Evolutionary conservation across 208 protist species (phyloP), one percentile per base, ranked within the genome.

Genomic region (Vickermania spadyakhi): DNA sequence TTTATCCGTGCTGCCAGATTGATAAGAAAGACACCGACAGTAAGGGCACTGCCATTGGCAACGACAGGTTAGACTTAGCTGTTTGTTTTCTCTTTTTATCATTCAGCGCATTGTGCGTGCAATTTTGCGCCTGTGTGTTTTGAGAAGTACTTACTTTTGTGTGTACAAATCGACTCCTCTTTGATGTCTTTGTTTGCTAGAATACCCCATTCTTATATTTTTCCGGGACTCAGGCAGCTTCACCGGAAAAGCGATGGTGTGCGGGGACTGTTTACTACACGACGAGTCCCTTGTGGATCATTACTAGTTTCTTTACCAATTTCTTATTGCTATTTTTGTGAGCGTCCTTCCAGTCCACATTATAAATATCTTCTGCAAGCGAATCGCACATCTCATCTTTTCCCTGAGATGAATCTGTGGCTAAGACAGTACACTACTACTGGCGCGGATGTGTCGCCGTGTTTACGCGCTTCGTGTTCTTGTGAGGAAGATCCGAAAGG

Each of bases 371-470:
- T 45, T 18, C 36, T 45, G 36, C 36, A 18, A 45, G 36, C 36
- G 36, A 18, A 7, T 45, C 36, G 7, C 7, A 45, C 11, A 45
- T 45, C 11, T 18, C 36, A 18, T 18, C 67, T 94, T 29, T 76
- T 91, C 36, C 81, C 84, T 18, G 84, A 94, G 58, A 45, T 52
- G 26, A 77, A 55, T 52, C 23, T 63, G 28, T 94, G 87, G 84
- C 58, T 91, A 52, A 59, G 56, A 58, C 77, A 77, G 0, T 75
- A 84, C 29, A 88, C 74, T 2, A 26, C 64, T 0, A 76, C 84
- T 36, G 66, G 63, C 0, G n/a, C 42, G 22, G 58, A 69, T 21
- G 36, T 59, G 3, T 3, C 60, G 25, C 2, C 18, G 66, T 72
- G 1, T 73, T 90, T 26, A 73, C 28, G 0, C 63, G 73, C 1